Base-by-base conservation (phyloP, 2,329 filamentous ascomycete species). In the Neofusicoccum ribis region DNA sequence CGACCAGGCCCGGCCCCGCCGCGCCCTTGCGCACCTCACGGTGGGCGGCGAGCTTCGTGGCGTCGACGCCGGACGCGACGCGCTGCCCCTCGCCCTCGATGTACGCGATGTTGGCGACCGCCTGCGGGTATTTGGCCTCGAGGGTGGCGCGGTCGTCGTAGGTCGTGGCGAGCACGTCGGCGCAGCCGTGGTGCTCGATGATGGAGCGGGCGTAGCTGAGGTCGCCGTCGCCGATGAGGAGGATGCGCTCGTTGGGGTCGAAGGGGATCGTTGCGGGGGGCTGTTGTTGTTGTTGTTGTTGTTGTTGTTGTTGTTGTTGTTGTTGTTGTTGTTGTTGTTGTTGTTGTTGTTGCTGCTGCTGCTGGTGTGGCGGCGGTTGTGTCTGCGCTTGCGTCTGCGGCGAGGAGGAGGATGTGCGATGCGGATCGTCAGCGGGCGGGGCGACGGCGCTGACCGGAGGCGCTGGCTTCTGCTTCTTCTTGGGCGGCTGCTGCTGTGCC, bases 201-300 rank as follows among this genome's bases (percentile, higher is more conserved):
- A 94, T 82, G 1, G 87, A 88, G 34, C 85, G 84, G 12, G 91
- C 86, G 75, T 93, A 94, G 74, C 89, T 92, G 73, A 95, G 86
- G 77, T 96, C 91, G 69, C 88, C 91, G 74, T 95, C 91, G 71
- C 91, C 91, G 60, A 94, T 79, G 2, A 94, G 85, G 6, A 95
- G 86, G 68, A 94, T 92, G 70, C 84, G 80, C 69, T 93, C 87
- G 70, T 85, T 79, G 44, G 85, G 79, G 27, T 82, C 76, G 77
- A 94, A 93, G 15, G 91, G 91, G 23, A 93, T 88, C 3, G 81
- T 85, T 27, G 83, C 27, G 87, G 68, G 77, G 68, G 73, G 70
- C 62, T 78, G 65, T n/a, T 51, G 50, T 17, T 23, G 65, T 15
- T 62, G 44, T 11, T 27, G 59, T 34, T 67, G 67, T 1, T 20